Conservation (phyloP, 2,329 filamentous ascomycete species). For the Venturia pyrina region DNA sequence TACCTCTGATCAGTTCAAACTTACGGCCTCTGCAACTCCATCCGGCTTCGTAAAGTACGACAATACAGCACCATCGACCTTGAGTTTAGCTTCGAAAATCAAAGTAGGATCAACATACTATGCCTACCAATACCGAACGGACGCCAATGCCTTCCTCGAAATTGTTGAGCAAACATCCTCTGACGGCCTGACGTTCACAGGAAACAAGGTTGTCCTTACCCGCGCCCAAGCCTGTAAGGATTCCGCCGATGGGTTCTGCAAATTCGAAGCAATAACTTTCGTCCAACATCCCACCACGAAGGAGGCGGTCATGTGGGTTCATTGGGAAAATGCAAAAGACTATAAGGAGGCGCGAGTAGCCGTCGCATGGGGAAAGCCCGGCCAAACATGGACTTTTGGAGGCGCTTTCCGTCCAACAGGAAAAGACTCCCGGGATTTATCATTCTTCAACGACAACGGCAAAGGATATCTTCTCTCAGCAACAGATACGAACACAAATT, state of each 20-base stretch:
- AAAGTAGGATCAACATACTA: slow-evolving; percentile 14
- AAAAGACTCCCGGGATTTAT: slow-evolving; percentile 17
- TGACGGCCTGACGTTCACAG: slow-evolving; percentile 16
- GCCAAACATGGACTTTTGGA: slow-evolving; percentile 15
- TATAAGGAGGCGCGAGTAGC: slow-evolving; percentile 17
- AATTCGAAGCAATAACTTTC: slow-evolving; percentile 16
- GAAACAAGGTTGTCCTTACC: slow-evolving; percentile 15
- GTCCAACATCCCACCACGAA: slow-evolving; percentile 13
- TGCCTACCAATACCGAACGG: slow-evolving; percentile 16
- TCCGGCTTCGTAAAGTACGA: neutral
- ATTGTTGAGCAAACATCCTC: slow-evolving; percentile 17
- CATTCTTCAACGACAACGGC: slow-evolving; percentile 17
- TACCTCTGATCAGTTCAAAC: neutral
- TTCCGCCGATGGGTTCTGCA: slow-evolving; percentile 11
- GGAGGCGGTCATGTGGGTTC: slow-evolving; percentile 17
- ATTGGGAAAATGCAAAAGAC: slow-evolving; percentile 16
- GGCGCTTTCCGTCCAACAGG: slow-evolving; percentile 15
- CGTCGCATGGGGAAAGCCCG: slow-evolving; percentile 16
- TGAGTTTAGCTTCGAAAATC: neutral
- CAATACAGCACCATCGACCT: neutral
- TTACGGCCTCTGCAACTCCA: neutral
- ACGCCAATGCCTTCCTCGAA: slow-evolving; percentile 14
- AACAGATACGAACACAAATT: slow-evolving; percentile 17
- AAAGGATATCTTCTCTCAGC: slow-evolving; percentile 15
- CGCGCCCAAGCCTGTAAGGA: slow-evolving; percentile 4